Evolutionary conservation across 2,329 filamentous ascomycete species (phyloP), one percentile per base, ranked within the genome.

Genomic region (Diplodia intermedia): DNA sequence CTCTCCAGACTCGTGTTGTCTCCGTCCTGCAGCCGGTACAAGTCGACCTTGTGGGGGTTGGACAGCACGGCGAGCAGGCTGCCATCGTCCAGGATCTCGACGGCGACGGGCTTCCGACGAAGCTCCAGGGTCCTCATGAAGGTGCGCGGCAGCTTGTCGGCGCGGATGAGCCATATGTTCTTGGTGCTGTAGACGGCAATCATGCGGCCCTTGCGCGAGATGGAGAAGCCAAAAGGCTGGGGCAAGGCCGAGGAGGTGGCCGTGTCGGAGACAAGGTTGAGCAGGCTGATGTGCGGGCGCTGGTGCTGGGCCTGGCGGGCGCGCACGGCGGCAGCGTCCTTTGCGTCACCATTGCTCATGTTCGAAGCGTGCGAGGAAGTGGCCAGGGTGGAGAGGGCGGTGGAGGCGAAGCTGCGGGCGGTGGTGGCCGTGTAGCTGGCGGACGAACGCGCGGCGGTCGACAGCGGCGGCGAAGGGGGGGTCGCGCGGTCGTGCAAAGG

Each of bases 81-180:
- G 18, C 90, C 92, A 77, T 94, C 88, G 73, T 97, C 92, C 49
- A 91, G 86, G 71, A 97, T 90, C 65, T 92, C 92, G 15, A 91
- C 89, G 5, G 91, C 89, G 15, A 79, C 73, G 1, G 78, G 78
- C 66, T 78, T 79, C 65, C 78, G 74, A 70, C 75, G 77, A 60
- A 79, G 72, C 69, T 78, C 74, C 65, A 80, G 70, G 4, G 76
- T 79, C 56, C 78, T 69, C 11, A 77, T 74, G 72, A 76, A 80
- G 40, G 79, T 70, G 15, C 76, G 69, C 4, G 78, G 78, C 70
- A 80, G 71, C 66, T 77, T 74, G 18, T 72, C 69, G 20, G 77
- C 75, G 71, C 78, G 77, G 70, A 80, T 73, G 26, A 80, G 72
- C 75, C 77, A 80, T 55, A 80, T 73, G 66, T 77, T 78, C 26